Percentiles rank a stretch among this genome's conserved stretches.
Conservation (phyloP, 2,329 filamentous ascomycete genomes). For the Huntiella savannae region DNA sequence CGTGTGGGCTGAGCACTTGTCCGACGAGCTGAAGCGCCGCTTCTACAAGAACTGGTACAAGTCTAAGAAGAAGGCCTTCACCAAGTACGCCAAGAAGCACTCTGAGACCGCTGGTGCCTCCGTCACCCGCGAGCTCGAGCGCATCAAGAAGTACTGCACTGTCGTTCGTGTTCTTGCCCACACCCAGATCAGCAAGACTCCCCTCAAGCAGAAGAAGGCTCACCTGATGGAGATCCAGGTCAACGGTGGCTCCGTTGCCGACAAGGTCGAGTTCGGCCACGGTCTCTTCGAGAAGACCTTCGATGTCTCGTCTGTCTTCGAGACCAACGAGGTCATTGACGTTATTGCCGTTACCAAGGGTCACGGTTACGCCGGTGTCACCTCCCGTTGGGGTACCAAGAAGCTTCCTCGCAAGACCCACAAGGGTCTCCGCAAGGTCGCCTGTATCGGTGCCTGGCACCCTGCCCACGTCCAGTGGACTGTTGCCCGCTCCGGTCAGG, state of each 20-base stretch:
- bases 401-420: slow-evolving; percentile 99
- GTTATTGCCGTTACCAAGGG: slow-evolving; percentile 99
- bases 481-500: slow-evolving; percentile 98
- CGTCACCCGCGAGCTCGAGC: slow-evolving; percentile 94
- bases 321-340: slow-evolving; percentile 99
- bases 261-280: slow-evolving; percentile 93
- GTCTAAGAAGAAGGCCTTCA: slow-evolving; percentile 99
- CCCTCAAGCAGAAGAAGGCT: slow-evolving; percentile 99
- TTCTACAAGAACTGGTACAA: slow-evolving; percentile 99
- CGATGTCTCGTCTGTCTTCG: slow-evolving; percentile 81
- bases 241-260: slow-evolving; percentile 88
- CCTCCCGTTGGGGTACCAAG: slow-evolving; percentile 97
- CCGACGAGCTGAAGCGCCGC: slow-evolving; percentile 95
- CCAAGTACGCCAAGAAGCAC: slow-evolving; percentile 99
- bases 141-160: slow-evolving; percentile 99
- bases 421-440: slow-evolving; percentile 99
- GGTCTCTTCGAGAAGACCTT: slow-evolving; percentile 99
- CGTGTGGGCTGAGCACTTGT: slow-evolving; percentile 98
- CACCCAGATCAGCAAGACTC: slow-evolving; percentile 98
- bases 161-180: slow-evolving; percentile 98
- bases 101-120: slow-evolving; percentile 78
- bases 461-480: slow-evolving; percentile 99
- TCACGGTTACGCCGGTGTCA: slow-evolving; percentile 97
- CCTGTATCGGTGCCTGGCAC: slow-evolving; percentile 99
- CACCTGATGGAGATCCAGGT: slow-evolving; percentile 99